Conservation (phyloP, 495 filamentous ascomycete genomes). For the Halenospora varia region DNA sequence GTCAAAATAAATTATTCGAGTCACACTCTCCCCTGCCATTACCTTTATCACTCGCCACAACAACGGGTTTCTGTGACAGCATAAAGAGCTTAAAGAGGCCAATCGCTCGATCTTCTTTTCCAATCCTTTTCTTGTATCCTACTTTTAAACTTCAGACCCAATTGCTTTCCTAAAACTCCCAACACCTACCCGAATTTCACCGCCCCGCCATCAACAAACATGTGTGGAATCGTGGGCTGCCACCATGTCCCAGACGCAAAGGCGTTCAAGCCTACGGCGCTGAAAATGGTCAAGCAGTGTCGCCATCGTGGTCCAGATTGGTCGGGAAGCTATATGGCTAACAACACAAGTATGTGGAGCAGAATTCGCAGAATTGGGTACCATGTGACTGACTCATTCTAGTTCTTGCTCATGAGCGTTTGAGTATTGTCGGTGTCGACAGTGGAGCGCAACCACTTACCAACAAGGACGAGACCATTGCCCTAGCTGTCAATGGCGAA, state of each 20-base stretch:
- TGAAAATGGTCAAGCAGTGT: conserved; percentile 92
- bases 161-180: neutral
- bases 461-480: conserved; percentile 82
- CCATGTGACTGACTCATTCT: conserved; percentile 29
- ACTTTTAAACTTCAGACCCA: neutral
- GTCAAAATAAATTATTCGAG: neutral
- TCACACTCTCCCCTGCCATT: neutral
- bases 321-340: conserved; percentile 78
- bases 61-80: neutral
- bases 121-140: neutral
- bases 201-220: conserved; percentile 27
- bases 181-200: conserved; percentile 1
- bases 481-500: conserved; percentile 97
- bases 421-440: conserved; percentile 97
- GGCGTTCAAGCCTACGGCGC: conserved; percentile 93
- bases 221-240: conserved; percentile 78
- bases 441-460: conserved; percentile 92
- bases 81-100: neutral
- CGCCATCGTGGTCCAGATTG: conserved; percentile 98
- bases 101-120: neutral
- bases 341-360: conserved; percentile 91
- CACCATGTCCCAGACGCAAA: conserved; percentile 69
- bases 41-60: neutral
- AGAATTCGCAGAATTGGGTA: neutral
- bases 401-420: conserved; percentile 96